Evolutionary conservation across 2,329 filamentous ascomycete genomes (phyloP).

Genomic region (Tolypocladium ophioglossoides): DNA sequence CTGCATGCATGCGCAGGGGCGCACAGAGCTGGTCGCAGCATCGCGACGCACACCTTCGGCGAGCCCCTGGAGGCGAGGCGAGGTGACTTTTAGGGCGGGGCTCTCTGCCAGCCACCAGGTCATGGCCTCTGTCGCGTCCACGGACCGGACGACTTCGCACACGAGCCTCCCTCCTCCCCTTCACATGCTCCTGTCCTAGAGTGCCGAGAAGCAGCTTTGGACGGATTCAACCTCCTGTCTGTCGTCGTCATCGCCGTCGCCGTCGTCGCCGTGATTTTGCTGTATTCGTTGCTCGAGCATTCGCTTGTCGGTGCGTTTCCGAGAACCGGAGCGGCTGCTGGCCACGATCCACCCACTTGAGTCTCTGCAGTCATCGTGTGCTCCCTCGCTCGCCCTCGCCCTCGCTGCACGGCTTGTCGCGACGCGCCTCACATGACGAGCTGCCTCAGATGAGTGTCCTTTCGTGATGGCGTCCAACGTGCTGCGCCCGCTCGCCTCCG

Average conservation of each 20-base stretch:
- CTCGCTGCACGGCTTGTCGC: background rate
- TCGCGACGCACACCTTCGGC: background rate
- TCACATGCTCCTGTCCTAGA: background rate
- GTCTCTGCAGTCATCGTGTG: background rate
- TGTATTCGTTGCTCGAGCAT: background rate
- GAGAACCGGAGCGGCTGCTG: background rate
- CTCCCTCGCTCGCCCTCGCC: background rate
- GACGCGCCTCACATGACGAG: background rate
- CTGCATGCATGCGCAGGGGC: background rate
- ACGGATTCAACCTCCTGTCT: background rate
- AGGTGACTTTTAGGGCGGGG: background rate
- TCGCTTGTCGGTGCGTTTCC: background rate
- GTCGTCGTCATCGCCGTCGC: background rate
- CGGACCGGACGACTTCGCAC: background rate
- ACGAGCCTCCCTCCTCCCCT: background rate
- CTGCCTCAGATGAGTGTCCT: slow-evolving; percentile 17
- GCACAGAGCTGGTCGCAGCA: background rate
- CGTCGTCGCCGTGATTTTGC: background rate
- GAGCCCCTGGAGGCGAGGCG: background rate
- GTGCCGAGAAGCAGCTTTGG: background rate
- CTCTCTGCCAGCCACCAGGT: background rate
- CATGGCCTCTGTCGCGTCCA: background rate
- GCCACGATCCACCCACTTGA: background rate
- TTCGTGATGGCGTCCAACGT: slow-evolving; percentile 22
- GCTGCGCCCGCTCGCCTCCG: slow-evolving; percentile 21